Percentiles rank a stretch among this genome's conserved stretches.
These are phyloP conservation scores for Coniochaeta ligniaria DNA, from an alignment of 2,329 filamentous ascomycete genomes.

Conservation along the genomic window DNA sequence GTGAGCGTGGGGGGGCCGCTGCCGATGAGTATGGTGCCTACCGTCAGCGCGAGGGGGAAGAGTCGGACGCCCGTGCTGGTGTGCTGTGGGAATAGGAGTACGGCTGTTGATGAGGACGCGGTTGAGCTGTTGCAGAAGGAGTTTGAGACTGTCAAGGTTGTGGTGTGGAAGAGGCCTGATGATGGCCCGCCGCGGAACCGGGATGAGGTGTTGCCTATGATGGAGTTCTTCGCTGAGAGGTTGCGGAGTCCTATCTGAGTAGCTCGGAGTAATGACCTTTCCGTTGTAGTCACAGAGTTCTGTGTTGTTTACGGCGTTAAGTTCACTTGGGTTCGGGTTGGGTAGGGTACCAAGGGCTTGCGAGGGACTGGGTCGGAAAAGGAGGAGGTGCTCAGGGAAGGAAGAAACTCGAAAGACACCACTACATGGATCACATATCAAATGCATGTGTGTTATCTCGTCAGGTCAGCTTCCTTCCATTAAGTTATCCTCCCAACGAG, in stretches of 20 bases:
- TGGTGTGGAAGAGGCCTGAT: constrained; percentile 61
- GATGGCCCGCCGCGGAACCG: constrained; percentile 77
- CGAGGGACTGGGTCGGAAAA: no score
- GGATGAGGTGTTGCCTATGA: constrained; percentile 85
- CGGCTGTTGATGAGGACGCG: constrained; percentile 47
- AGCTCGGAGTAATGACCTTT: not conserved
- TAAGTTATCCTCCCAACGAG: not conserved
- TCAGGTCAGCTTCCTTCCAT: not conserved
- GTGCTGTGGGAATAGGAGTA: constrained; percentile 44
- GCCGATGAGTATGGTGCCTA: constrained; percentile 45
- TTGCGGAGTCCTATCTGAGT: constrained; percentile 26
- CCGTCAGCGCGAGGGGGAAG: constrained; percentile 40
- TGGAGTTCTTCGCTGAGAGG: constrained; percentile 71
- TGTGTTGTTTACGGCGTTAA: not conserved
- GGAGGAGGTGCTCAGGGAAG: no score
- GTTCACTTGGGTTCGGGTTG: not conserved
- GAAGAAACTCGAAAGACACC: not conserved
- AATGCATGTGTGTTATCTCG: not conserved
- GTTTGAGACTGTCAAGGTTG: constrained; percentile 61
- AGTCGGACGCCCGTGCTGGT: constrained; percentile 57
- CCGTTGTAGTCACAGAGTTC: no score
- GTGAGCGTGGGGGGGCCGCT: constrained; percentile 45
- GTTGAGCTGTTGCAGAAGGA: constrained; percentile 56
- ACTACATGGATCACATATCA: not conserved
- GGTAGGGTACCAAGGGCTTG: not conserved